Base-by-base conservation (phyloP, 352 stramenopile genomes). In the Globisporangium sylvaticum region DNA sequence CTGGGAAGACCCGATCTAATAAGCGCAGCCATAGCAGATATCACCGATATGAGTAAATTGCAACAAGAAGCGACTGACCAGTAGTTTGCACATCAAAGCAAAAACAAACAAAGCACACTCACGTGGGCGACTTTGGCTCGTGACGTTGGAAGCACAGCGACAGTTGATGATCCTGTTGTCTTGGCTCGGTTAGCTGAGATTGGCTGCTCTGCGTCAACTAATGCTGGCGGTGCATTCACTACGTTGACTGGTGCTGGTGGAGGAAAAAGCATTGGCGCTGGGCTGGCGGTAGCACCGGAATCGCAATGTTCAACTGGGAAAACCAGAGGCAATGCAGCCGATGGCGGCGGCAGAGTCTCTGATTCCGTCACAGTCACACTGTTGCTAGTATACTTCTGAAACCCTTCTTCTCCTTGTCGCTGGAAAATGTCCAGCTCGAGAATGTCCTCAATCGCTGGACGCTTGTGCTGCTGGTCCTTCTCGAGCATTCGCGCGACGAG, bases 91-190 rank as follows among this genome's bases (percentile, higher is more conserved):
- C n/a, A n/a, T n/a, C n/a, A 24, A 15, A 50, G 15, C 15, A 50
- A 22, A 50, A 18, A 12, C 44, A 52, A 18, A 15, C 44, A n/a
- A 54, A 22, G 46, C n/a, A 54, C 4, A 39, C 42, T 22, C 34
- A 65, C 62, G 22, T 62, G 50, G 6, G 62, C 62, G 34, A 67
- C 24, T 61, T 58, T 67, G 48, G 62, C 62, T 60, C 62, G 22
- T n/a, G 50, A 34, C 22, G 31, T 67, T 12, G 62, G 62, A 18
- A 67, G 39, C 24, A 65, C 27, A 4, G 24, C 59, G 27, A 65
- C 42, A 20, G 50, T 22, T 9, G 62, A 55, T 4, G 50, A 22
- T 1, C 32, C 3, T 5, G 14, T 44, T 14, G 20, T 20, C 22
- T 34, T 61, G 14, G 1, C 15, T 52, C 52, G 14, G 24, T 37